Conservation (phyloP, 2,329 filamentous ascomycete species). For the Colletotrichum noveboracense region DNA sequence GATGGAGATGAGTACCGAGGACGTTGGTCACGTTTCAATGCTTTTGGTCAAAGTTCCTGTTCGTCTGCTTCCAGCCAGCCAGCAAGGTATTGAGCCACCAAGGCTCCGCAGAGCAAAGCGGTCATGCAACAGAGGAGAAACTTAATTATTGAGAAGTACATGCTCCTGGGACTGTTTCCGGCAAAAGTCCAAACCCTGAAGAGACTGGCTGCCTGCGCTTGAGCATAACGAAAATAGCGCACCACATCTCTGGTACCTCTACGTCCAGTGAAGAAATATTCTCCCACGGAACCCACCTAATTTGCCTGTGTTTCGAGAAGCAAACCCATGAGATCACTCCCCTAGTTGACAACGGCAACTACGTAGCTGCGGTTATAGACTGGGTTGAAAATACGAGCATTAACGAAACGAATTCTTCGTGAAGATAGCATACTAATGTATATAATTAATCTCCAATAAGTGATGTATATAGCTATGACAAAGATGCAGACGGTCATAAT, state of each 20-base stretch:
- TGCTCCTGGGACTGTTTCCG: not conserved
- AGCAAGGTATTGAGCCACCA: not conserved
- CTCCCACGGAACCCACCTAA: not conserved
- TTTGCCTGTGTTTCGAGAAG: not conserved
- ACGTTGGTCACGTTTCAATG: not conserved
- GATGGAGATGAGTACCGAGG: not conserved
- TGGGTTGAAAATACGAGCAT: not conserved
- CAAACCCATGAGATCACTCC: not conserved
- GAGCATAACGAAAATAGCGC: not conserved
- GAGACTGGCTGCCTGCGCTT: not conserved
- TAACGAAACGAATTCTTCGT: not conserved
- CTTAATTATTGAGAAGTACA: not conserved
- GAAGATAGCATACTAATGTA: accelerated
- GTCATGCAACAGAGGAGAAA: not conserved
- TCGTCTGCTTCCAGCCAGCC: not conserved
- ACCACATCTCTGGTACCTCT: not conserved
- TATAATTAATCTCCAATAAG: accelerated
- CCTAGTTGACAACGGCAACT: not conserved
- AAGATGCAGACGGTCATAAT: not conserved
- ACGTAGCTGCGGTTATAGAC: accelerated
- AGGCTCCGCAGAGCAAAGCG: not conserved
- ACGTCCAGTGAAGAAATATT: not conserved
- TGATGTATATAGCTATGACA: not conserved
- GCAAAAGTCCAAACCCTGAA: not conserved
- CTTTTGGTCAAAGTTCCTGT: not conserved